Conservation (phyloP, 345 rosid species). For the Lumnitzera littorea region DNA sequence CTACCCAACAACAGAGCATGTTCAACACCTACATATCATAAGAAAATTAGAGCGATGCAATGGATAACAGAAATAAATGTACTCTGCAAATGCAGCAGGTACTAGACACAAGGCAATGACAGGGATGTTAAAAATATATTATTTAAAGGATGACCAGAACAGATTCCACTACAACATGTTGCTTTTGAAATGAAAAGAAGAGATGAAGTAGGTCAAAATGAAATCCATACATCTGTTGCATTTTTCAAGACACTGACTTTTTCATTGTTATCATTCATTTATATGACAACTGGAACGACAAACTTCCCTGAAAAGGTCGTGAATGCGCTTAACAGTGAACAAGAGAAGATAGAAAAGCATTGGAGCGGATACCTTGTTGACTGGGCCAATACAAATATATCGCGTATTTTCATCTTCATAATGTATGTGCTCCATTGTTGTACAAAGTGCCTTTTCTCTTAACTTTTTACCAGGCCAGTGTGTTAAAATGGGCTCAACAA, state of each 20-base stretch:
- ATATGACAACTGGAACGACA: too few relatives aligned
- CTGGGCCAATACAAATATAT: constrained; percentile 95
- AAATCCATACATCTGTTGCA: too few relatives aligned
- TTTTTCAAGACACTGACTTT: too few relatives aligned
- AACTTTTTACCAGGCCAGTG: constrained; percentile 86
- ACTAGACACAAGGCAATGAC: neutral
- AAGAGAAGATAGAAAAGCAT: constrained; percentile 6
- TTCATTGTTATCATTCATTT: too few relatives aligned
- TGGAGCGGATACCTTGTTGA: constrained; percentile 61
- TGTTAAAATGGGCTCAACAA: constrained; percentile 69
- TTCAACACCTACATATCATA: constrained; percentile 60
- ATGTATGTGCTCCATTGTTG: constrained; percentile 69
- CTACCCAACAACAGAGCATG: constrained; percentile 99
- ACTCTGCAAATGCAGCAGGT: constrained; percentile 6
- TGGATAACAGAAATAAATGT: constrained; percentile 5
- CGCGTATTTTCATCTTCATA: constrained; percentile 94
- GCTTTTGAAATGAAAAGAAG: too few relatives aligned
- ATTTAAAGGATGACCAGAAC: too few relatives aligned
- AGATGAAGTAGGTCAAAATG: too few relatives aligned
- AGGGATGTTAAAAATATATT: too few relatives aligned
- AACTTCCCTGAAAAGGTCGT: neutral
- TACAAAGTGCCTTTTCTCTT: constrained; percentile 74
- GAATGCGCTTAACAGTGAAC: neutral
- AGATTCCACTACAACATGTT: too few relatives aligned
- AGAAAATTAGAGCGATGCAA: constrained; percentile 2